Conservation (phyloP, 139 green algal genomes). For the Closterium sp. region DNA sequence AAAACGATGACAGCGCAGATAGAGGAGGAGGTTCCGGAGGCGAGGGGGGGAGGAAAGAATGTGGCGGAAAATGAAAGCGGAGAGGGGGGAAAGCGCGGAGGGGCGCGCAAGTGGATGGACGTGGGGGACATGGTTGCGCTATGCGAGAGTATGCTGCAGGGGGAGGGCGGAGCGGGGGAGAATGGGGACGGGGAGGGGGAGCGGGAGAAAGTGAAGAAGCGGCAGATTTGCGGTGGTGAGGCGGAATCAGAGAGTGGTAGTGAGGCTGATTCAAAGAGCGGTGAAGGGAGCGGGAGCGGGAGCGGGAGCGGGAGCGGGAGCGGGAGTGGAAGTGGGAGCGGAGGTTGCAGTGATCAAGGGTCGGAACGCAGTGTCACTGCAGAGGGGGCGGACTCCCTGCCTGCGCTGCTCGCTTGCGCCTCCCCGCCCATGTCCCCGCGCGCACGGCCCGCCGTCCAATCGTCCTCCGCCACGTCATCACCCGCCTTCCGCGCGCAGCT, state of each 20-base stretch:
- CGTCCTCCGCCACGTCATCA: neutral
- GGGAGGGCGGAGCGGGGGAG: neutral
- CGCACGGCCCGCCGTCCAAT: neutral
- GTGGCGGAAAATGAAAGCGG: neutral
- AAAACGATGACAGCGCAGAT: too few relatives aligned
- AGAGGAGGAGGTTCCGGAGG: constrained; percentile 7
- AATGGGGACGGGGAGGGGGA: neutral
- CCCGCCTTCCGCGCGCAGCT: neutral
- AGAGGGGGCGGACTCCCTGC: neutral
- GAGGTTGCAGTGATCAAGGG: neutral
- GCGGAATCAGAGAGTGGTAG: too few relatives aligned
- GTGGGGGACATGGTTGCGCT: neutral
- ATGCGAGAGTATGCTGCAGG: neutral
- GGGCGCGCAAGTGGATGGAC: neutral
- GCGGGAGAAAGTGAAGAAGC: neutral
- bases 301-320: neutral
- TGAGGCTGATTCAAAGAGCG: neutral
- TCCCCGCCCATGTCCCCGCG: neutral
- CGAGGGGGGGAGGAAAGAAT: neutral
- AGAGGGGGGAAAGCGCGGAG: neutral
- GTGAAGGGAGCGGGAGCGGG: neutral
- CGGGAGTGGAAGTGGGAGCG: neutral
- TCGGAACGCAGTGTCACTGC: neutral
- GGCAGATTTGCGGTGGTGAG: too few relatives aligned
- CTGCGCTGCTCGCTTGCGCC: neutral